Conservation (phyloP, 1,139 yeast species). For the Taphrina communis region DNA sequence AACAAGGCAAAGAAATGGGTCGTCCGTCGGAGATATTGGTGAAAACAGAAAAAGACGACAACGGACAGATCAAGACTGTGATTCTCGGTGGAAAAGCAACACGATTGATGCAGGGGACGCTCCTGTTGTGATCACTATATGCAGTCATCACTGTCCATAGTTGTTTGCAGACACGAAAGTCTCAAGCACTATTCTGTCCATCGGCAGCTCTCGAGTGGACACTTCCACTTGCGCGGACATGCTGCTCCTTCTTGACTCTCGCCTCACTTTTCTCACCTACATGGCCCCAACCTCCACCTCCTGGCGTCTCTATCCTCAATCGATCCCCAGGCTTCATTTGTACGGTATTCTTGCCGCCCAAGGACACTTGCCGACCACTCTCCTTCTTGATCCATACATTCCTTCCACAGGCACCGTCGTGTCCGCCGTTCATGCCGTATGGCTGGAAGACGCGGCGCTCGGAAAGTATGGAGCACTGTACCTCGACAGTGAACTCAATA, state of each 20-base stretch:
- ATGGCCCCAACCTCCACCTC: conserved; percentile 56
- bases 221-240: conserved; percentile 31
- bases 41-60: neutral
- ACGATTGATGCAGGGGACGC: conserved; percentile 19
- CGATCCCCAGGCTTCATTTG: conserved; percentile 62
- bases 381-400: conserved; percentile 59
- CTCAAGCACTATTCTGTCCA: conserved; percentile 38
- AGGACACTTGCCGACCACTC: conserved; percentile 51
- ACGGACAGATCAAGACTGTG: neutral
- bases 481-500: conserved; percentile 62
- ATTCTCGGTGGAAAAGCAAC: conserved; percentile 30
- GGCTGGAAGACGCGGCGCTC: conserved; percentile 68
- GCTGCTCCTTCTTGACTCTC: conserved; percentile 9
- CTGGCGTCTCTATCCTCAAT: conserved; percentile 60
- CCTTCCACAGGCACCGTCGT: conserved; percentile 63
- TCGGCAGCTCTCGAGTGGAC: conserved; percentile 12
- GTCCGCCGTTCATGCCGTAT: conserved; percentile 67
- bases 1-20: conserved; percentile 34
- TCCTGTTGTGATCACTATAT: neutral
- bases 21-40: conserved; percentile 27
- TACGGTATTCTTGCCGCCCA: conserved; percentile 67
- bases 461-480: conserved; percentile 64
- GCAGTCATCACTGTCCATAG: neutral
- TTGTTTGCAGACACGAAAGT: too few relatives aligned
- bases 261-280: conserved; percentile 7